Evolutionary conservation across 2,329 filamentous ascomycete genomes (phyloP), one percentile per base, ranked within the genome.

Genomic region (Scedosporium dehoogii): DNA sequence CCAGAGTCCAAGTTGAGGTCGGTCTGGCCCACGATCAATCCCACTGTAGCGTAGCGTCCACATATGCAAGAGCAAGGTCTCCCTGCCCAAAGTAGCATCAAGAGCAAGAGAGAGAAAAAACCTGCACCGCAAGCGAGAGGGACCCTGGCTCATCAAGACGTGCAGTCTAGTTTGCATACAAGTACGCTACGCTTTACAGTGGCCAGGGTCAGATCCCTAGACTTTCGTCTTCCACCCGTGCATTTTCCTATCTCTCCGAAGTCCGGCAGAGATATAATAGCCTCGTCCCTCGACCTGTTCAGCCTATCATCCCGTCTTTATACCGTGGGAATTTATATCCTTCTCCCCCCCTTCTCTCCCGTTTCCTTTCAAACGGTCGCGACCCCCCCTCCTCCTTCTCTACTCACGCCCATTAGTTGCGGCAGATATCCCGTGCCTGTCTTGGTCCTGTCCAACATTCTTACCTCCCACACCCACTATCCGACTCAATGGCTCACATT

Each of bases 401-500:
- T 56, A 14, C 33, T 29, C 42, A 46, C 41, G 25, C 42, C 59
- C 59, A 56, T 61, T 61, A 62, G 38, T 21, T 23, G 53, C 60
- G 53, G 38, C 60, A 46, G 51, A 62, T 62, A 62, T 62, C 60
- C 60, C 60, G 60, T 23, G 38, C 41, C 60, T 51, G 46, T 41
- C 55, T 60, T 25, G 44, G 57, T 18, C 57, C 58, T 21, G 10
- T 46, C 58, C 25, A 38, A 23, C 25, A 12, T 23, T 51, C 53
- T 14, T 6, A 21, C 33, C 48, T 23, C 51, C 16, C 42, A 25
- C 60, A 23, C 51, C 18, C 51, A 55, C 51, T 2, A 46, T 53
- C 53, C 41, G n/a, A 55, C 53, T 42, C 60, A 38, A 62, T 62
- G 60, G 60, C 60, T 58, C 60, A 62, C 60, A 62, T 62, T 25